Conservation (phyloP, 2,329 filamentous ascomycete species). For the Fusarium abutilonis region DNA sequence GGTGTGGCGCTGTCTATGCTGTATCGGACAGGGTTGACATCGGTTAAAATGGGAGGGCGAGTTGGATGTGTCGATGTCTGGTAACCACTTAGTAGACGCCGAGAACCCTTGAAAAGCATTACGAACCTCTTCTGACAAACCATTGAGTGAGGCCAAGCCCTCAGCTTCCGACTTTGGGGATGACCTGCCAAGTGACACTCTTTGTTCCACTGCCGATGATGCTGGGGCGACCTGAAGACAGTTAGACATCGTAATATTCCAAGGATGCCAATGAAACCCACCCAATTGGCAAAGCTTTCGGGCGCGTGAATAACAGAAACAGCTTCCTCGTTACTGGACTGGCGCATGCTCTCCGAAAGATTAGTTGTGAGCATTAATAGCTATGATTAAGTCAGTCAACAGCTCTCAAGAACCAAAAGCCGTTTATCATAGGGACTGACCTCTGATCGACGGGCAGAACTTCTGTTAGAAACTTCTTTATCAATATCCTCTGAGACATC, state of each 20-base stretch:
- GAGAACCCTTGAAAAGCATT: background rate
- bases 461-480: slow-evolving; percentile 31
- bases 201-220: slow-evolving; percentile 47
- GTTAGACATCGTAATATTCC: slow-evolving; percentile 32
- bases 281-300: slow-evolving; percentile 82
- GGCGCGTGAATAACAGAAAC: slow-evolving; percentile 93
- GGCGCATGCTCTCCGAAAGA: slow-evolving; percentile 66
- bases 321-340: slow-evolving; percentile 76
- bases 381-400: slow-evolving; percentile 47
- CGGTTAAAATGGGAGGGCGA: slow-evolving; percentile 79
- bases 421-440: slow-evolving; percentile 36
- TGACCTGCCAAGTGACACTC: slow-evolving; percentile 49
- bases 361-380: slow-evolving; percentile 66
- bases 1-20: slow-evolving; percentile 78
- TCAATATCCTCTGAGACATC: slow-evolving; percentile 71
- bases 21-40: slow-evolving; percentile 73
- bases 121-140: slow-evolving; percentile 42
- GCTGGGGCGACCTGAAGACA: slow-evolving; percentile 56
- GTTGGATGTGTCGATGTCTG: slow-evolving; percentile 53
- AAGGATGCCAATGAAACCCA: slow-evolving; percentile 53
- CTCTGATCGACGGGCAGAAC: slow-evolving; percentile 45
- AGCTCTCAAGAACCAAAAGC: background rate
- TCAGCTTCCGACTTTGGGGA: slow-evolving; percentile 54
- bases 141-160: slow-evolving; percentile 42
- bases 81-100: slow-evolving; percentile 14